Evolutionary conservation across 176 grass and related monocot species (phyloP).

Genomic region (Cenchrus purpureus): DNA sequence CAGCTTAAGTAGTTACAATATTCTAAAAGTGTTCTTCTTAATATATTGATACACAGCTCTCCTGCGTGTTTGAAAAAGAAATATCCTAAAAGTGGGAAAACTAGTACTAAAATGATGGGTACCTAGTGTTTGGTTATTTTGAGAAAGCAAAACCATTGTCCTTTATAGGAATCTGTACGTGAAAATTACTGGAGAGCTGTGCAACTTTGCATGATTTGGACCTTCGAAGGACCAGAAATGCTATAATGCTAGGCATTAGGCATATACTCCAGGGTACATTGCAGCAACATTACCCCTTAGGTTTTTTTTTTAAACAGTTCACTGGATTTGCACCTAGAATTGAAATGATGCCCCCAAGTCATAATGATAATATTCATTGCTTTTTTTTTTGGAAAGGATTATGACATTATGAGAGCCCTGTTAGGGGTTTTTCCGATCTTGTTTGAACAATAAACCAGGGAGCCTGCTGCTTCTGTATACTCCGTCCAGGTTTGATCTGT

Average conservation of each 20-base stretch:
- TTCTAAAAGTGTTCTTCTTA: too few relatives aligned
- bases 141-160: neutral
- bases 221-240: neutral
- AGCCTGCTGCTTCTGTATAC: constrained; percentile 8
- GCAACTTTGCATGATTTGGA: neutral
- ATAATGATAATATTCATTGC: constrained; percentile 12
- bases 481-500: too few relatives aligned
- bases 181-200: constrained; percentile 8
- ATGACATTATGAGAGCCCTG: neutral
- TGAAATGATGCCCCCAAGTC: neutral
- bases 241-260: neutral
- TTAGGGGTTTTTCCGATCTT: neutral
- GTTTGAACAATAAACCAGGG: neutral
- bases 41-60: too few relatives aligned
- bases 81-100: neutral
- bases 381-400: constrained; percentile 5
- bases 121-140: constrained; percentile 3
- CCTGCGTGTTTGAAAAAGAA: neutral
- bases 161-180: neutral
- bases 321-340: neutral
- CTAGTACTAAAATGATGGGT: too few relatives aligned
- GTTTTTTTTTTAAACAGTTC: constrained; percentile 18
- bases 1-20: neutral
- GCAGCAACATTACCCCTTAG: neutral
- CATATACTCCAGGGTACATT: neutral